Conservation (phyloP, 139 green algal species). For the Chlorella sorokiniana region DNA sequence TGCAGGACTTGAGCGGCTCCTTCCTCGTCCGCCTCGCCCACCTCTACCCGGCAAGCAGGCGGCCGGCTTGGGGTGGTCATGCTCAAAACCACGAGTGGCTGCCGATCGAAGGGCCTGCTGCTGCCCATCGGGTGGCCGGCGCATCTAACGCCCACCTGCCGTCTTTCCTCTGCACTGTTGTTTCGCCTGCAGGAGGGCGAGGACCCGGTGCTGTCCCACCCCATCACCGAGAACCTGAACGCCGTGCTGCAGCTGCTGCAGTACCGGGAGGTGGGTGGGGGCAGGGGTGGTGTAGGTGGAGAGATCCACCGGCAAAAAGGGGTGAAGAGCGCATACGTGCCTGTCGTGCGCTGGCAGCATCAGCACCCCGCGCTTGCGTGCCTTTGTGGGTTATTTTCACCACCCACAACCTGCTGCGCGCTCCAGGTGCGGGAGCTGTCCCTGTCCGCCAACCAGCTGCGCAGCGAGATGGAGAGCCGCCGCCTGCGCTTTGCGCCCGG, state of each 20-base stretch:
- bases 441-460: conserved; percentile 35
- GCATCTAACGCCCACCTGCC: too few relatives aligned
- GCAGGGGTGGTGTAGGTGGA: neutral
- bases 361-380: neutral
- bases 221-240: conserved; percentile 35
- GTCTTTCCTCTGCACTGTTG: neutral
- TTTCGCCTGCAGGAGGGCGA: conserved; percentile 36
- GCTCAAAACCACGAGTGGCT: too few relatives aligned
- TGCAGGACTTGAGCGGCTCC: conserved; percentile 30
- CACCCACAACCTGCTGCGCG: neutral
- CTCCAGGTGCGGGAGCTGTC: conserved; percentile 36
- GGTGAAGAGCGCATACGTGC: neutral
- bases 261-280: conserved; percentile 11
- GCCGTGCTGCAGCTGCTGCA: conserved; percentile 25
- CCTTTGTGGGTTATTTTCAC: neutral
- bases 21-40: conserved; percentile 62
- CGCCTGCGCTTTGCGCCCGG: conserved; percentile 26
- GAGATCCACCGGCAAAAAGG: neutral
- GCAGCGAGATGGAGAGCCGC: neutral
- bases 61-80: too few relatives aligned
- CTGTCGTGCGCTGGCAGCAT: too few relatives aligned
- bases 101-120: neutral
- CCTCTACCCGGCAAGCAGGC: conserved; percentile 41
- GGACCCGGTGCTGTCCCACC: conserved; percentile 33
- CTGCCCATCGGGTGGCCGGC: too few relatives aligned